A percentile compares a stretch with the other conserved stretches of the same genome.
Evolutionary conservation across 768 basidiomycete genomes (phyloP).

Genomic region (Lentinula guzmanii): DNA sequence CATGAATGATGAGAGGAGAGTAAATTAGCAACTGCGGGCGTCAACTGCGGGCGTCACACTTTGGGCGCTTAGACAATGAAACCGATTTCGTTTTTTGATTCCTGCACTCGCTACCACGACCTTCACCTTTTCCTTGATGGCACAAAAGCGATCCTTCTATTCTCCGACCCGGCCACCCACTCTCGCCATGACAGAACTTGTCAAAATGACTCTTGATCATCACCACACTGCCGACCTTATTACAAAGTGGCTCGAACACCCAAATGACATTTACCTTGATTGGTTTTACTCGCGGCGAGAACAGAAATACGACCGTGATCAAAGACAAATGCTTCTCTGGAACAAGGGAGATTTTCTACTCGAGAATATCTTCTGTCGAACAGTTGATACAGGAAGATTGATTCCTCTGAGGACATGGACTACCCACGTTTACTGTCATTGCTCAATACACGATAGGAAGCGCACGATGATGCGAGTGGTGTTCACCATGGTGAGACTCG

Average conservation of each 20-base stretch:
- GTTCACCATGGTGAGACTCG: slow-evolving; percentile 61
- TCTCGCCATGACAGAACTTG: slow-evolving; percentile 72
- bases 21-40: background rate
- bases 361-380: slow-evolving; percentile 75
- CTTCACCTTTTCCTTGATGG: background rate
- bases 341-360: slow-evolving; percentile 69
- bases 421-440: slow-evolving; percentile 75
- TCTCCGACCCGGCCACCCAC: slow-evolving; percentile 61
- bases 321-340: slow-evolving; percentile 50
- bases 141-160: slow-evolving; percentile 25
- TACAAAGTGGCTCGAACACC: slow-evolving; percentile 73
- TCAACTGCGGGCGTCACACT: background rate
- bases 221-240: slow-evolving; percentile 74
- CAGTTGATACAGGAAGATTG: slow-evolving; percentile 70
- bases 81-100: background rate
- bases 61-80: background rate
- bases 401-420: slow-evolving; percentile 80
- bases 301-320: slow-evolving; percentile 50
- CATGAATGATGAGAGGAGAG: background rate
- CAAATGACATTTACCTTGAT: slow-evolving; percentile 66
- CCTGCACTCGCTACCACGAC: background rate
- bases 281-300: slow-evolving; percentile 72
- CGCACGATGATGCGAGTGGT: slow-evolving; percentile 76
- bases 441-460: slow-evolving; percentile 67
- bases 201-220: slow-evolving; percentile 73